Percentiles rank a stretch among this genome's conserved stretches.
These are phyloP conservation scores for Clathrus columnatus DNA, from an alignment of 768 basidiomycete species.

Conservation along the genomic window DNA sequence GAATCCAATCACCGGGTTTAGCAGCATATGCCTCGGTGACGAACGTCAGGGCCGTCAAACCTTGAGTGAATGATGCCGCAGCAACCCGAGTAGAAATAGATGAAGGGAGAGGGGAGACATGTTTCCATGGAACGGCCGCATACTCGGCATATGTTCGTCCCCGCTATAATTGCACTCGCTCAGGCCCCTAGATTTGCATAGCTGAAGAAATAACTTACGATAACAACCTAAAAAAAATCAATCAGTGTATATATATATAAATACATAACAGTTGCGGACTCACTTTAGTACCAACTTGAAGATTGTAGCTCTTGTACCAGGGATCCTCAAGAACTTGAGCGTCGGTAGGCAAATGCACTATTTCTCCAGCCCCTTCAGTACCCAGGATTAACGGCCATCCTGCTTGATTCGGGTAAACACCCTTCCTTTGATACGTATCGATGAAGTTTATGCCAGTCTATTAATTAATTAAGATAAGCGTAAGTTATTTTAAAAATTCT, in stretches of 20 bases:
- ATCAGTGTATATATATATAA: not conserved
- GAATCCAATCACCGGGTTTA: constrained; percentile 66
- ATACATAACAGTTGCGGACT: constrained; percentile 41
- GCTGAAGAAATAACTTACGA: not conserved
- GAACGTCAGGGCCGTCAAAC: constrained; percentile 68
- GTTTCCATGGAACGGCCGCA: constrained; percentile 53
- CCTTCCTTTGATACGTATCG: constrained; percentile 63
- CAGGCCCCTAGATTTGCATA: not conserved
- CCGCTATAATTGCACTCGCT: constrained; percentile 15
- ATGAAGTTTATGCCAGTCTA: constrained; percentile 76
- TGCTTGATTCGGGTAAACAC: constrained; percentile 47
- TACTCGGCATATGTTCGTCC: constrained; percentile 57
- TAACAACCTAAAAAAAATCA: not conserved
- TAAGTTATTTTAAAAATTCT: not conserved
- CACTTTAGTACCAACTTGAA: constrained; percentile 62
- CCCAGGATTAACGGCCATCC: constrained; percentile 63
- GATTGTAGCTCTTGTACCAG: constrained; percentile 55
- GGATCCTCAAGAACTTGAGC: constrained; percentile 46
- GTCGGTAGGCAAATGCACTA: constrained; percentile 69
- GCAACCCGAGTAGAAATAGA: constrained; percentile 50
- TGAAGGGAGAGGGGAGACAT: constrained; percentile 57
- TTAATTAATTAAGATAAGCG: constrained; percentile 50
- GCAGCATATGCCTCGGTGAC: constrained; percentile 81
- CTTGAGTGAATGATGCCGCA: constrained; percentile 64
- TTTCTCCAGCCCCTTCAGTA: constrained; percentile 67